Evolutionary conservation across 192 early-diverging fungal species (phyloP).

Genomic region (Cladochytrium replicatum): DNA sequence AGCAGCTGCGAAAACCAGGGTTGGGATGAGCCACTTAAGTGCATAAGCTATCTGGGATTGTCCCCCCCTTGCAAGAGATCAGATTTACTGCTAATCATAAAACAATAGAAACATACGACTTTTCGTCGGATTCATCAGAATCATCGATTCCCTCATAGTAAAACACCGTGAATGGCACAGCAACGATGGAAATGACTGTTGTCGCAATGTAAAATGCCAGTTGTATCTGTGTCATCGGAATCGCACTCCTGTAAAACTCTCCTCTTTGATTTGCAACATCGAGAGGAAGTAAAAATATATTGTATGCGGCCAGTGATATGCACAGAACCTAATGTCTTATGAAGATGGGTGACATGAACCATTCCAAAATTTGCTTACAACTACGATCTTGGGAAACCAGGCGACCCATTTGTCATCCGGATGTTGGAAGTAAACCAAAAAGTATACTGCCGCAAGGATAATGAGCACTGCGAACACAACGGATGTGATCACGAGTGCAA

Average conservation of each 20-base stretch:
- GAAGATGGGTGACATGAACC: neutral
- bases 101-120: no score
- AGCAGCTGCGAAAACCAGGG: constrained; percentile 30
- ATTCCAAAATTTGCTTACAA: constrained; percentile 36
- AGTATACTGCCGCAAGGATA: constrained; percentile 44
- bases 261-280: constrained; percentile 53
- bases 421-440: constrained; percentile 56
- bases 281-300: constrained; percentile 50
- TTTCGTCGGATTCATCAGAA: constrained; percentile 28
- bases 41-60: constrained; percentile 37
- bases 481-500: constrained; percentile 41
- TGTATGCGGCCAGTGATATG: constrained; percentile 38
- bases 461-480: constrained; percentile 46
- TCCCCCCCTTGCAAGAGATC: constrained; percentile 14
- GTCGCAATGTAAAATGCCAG: constrained; percentile 41
- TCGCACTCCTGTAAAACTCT: constrained; percentile 12
- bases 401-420: constrained; percentile 57
- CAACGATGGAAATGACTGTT: constrained; percentile 32
- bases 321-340: constrained; percentile 39
- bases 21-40: constrained; percentile 45
- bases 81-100: no score
- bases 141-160: constrained; percentile 52
- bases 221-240: constrained; percentile 41
- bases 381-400: constrained; percentile 55
- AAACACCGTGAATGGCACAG: constrained; percentile 51